Base-by-base conservation (phyloP, 2,329 filamentous ascomycete species). In the Xylaria sp. region DNA sequence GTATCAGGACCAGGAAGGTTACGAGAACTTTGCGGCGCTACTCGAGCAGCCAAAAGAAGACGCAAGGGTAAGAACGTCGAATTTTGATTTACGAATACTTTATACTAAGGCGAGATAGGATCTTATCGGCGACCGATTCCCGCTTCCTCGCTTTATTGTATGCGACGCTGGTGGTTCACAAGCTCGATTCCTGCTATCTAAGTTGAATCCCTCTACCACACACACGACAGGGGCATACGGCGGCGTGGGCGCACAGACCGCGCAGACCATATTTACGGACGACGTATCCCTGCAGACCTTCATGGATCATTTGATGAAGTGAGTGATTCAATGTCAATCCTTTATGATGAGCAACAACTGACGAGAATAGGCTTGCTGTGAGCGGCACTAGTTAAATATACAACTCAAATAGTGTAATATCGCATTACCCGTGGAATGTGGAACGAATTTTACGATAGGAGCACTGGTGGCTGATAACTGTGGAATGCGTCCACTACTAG, bases 251-350 rank as follows among this genome's bases (percentile, higher is more conserved):
- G 87, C 88, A 2, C 93, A 95, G 77, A 94, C 92, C 55, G 94
- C 95, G 9, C 96, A 99, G 81, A 99, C 96, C 5, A 99, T 99
- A 76, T 99, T 99, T 83, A 99, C 96, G 0, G 96, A 99, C 77
- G 96, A 99, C 80, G 96, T 99, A 63, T 97, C 94, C 63, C 84
- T 99, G 78, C 95, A 98, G 81, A 98, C 95, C 1, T 99, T 99
- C 79, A 99, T 99, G 96, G 96, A 99, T 77, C 94, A 98, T 82
- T 84, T 99, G 79, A 99, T 99, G 96, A 99, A 99, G 93, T 94
- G 85, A 82, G 91, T 86, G 5, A n/a, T 50, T 12, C 9, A 25
- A 4, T n/a, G 25, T 10, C 9, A 46, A 65, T 25, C 57, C 23
- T 32, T 9, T 36, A 15, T 30, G 32, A 36, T 15, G 15, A 15